Conservation (phyloP, 352 stramenopile genomes). For the Pythium insidiosum region DNA sequence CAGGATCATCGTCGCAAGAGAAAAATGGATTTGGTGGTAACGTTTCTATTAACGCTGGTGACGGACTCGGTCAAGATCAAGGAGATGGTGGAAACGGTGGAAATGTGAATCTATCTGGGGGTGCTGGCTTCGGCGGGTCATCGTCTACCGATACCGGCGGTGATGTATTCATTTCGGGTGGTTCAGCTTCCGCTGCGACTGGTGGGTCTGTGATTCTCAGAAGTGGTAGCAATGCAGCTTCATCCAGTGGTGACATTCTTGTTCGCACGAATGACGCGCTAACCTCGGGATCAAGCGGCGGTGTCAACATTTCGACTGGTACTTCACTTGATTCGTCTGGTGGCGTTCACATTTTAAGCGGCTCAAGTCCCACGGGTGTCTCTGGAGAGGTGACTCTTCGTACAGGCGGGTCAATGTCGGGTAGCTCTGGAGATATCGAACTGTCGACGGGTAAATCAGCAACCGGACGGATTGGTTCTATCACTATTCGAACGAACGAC, state of each 20-base stretch:
- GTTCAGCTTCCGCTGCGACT: conserved; percentile 26
- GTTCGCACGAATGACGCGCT: conserved; percentile 25
- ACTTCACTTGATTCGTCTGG: no score
- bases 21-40: conserved; percentile 28
- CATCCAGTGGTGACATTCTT: conserved; percentile 37
- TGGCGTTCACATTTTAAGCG: no score
- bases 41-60: conserved; percentile 26
- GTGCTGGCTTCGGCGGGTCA: conserved; percentile 35
- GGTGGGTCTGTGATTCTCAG: conserved; percentile 35
- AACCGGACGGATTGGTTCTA: conserved; percentile 8
- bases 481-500: conserved; percentile 8
- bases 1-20: conserved; percentile 26
- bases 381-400: conserved; percentile 6
- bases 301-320: conserved; percentile 18
- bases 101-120: conserved; percentile 27
- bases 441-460: conserved; percentile 7
- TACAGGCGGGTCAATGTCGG: conserved; percentile 5
- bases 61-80: conserved; percentile 27
- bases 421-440: conserved; percentile 4
- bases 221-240: conserved; percentile 29
- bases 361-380: not conserved
- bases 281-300: conserved; percentile 25
- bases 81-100: conserved; percentile 33
- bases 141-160: conserved; percentile 29
- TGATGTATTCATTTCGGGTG: conserved; percentile 25